Evolutionary conservation across 306 rosid genomes (phyloP), one percentile per base, ranked within the genome.

Genomic region (Glycine soja): DNA sequence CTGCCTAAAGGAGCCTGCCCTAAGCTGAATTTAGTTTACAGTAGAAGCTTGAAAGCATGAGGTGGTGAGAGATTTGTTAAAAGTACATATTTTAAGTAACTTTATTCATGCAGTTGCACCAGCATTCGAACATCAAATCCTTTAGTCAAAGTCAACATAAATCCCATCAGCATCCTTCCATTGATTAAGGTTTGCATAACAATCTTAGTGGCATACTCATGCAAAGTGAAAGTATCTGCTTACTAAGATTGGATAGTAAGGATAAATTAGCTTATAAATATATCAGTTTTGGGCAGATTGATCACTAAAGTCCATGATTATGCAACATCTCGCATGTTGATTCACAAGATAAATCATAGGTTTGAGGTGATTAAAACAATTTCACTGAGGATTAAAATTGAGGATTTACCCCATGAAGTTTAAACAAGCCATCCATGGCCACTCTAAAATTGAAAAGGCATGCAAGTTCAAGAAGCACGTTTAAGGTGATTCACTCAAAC

Each of bases 341-440:
- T 36, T 77, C 13, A 5, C 81, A 64, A 2, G 8, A 64, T 3
- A 15, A 65, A 34, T 70, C 59, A n/a, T 64, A 32, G 67, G 38
- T 46, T 46, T 18, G 1, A 58, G 50, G n/a, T 59, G 34, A 58
- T 47, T 16, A 9, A 24, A 13, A 65, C 14, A 76, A 65, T 32
- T 34, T 8, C 6, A 63, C 34, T 50, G 13, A 48, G 5, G 63
- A 65, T 50, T 24, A 48, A 34, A 62, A 14, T 8, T 30, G 34
- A 32, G 34, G 34, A 32, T 32, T 32, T 32, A 3, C 2, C 34
- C 34, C 34, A 52, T 71, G 19, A 74, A 30, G 7, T 70, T 70
- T 8, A 70, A 13, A 63, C 72, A 42, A 56, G 11, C 32, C 67
- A 61, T 65, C 11, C 67, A 78, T 52, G 67, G 48, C 7, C 82